A percentile compares a stretch with the other conserved stretches of the same genome.
Conservation (phyloP, 192 early-diverging fungal genomes). For the Coemansia sp. region DNA sequence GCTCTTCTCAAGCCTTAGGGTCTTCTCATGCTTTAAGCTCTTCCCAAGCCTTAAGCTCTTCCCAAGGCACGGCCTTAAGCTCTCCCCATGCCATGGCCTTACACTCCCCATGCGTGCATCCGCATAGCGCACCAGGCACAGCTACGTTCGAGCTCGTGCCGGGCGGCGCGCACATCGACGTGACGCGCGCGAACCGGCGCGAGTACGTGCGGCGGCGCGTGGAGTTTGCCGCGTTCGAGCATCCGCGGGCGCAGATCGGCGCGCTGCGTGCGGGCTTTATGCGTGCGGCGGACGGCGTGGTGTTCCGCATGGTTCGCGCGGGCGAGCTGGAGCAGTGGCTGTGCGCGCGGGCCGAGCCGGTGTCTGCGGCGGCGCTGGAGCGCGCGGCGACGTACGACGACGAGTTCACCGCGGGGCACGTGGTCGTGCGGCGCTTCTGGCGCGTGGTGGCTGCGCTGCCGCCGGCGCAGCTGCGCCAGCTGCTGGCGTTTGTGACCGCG, state of each 20-base stretch:
- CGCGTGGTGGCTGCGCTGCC: constrained; percentile 66
- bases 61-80: too few relatives aligned
- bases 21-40: too few relatives aligned
- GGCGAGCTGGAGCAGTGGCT: constrained; percentile 75
- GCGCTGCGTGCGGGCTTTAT: constrained; percentile 79
- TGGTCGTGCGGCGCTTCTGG: constrained; percentile 79
- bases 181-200: constrained; percentile 73
- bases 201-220: constrained; percentile 74
- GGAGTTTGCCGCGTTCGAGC: constrained; percentile 63
- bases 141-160: constrained; percentile 9
- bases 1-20: too few relatives aligned
- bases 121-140: background rate
- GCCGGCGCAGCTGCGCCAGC: constrained; percentile 62
- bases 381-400: constrained; percentile 79
- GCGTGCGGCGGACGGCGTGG: constrained; percentile 53
- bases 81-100: too few relatives aligned
- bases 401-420: constrained; percentile 68
- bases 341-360: constrained; percentile 54
- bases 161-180: constrained; percentile 63
- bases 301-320: constrained; percentile 47
- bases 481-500: constrained; percentile 90
- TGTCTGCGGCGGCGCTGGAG: constrained; percentile 75
- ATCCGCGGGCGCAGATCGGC: constrained; percentile 60
- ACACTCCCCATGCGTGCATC: background rate
- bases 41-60: too few relatives aligned